These are phyloP conservation scores for Botryotinia calthae DNA, from an alignment of 2,329 filamentous ascomycete genomes.

Conservation along the genomic window DNA sequence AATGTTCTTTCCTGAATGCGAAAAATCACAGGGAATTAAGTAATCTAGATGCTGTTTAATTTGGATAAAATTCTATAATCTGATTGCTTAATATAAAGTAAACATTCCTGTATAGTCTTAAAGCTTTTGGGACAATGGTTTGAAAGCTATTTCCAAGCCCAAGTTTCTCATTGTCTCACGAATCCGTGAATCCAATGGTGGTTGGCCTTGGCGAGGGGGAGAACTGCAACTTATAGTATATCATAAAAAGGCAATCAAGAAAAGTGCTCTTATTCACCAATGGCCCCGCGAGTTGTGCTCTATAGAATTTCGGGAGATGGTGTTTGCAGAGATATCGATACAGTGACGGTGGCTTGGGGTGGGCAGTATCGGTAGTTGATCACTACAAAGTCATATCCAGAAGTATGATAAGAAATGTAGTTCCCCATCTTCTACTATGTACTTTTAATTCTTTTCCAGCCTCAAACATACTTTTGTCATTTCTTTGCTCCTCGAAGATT, in stretches of 20 bases:
- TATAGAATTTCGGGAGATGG: not conserved
- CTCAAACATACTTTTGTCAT: slow-evolving; percentile 1
- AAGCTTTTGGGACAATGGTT: not conserved
- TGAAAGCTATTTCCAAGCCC: not conserved
- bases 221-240: not conserved
- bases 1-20: not conserved
- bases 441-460: not conserved
- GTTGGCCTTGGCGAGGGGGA: not conserved
- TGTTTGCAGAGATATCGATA: not conserved
- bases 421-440: not conserved
- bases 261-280: not conserved
- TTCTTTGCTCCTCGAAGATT: not conserved
- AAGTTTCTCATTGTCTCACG: not conserved
- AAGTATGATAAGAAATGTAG: not conserved
- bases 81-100: not conserved
- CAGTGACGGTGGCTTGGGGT: not conserved
- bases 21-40: not conserved
- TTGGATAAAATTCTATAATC: not conserved
- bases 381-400: not conserved
- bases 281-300: not conserved
- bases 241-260: not conserved
- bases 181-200: not conserved
- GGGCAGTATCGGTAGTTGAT: not conserved
- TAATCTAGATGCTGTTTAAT: not conserved
- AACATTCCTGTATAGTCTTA: not conserved